Conservation (phyloP, 352 stramenopile genomes). For the Peronospora tabacina region DNA sequence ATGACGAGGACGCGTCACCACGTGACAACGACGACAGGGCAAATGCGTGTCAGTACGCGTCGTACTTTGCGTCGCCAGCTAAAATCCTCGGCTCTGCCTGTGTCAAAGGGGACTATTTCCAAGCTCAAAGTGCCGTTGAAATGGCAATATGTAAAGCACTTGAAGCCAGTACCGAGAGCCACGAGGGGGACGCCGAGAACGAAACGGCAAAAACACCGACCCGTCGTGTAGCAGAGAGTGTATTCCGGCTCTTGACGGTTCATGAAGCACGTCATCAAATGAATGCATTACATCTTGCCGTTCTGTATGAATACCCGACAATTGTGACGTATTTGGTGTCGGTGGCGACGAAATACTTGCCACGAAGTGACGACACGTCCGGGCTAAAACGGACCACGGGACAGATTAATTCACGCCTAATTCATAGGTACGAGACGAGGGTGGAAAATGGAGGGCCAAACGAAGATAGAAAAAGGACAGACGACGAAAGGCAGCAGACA, state of each 20-base stretch:
- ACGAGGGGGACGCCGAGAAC: conserved; percentile 8
- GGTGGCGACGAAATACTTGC: conserved; percentile 41
- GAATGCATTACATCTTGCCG: conserved; percentile 62
- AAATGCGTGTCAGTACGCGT: conserved; percentile 31
- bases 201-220: conserved; percentile 1
- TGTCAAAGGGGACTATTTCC: conserved; percentile 67
- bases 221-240: conserved; percentile 20
- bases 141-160: conserved; percentile 38
- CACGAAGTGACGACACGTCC: conserved; percentile 2
- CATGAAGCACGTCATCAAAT: conserved; percentile 66
- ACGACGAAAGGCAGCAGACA: conserved; percentile 22
- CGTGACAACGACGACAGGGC: conserved; percentile 30
- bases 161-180: conserved; percentile 20
- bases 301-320: conserved; percentile 66
- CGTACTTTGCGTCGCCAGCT: conserved; percentile 52
- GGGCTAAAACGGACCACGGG: conserved; percentile 9
- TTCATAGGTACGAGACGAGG: neutral
- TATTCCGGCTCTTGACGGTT: conserved; percentile 54
- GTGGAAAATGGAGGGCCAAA: conserved; percentile 10
- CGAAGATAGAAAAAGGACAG: conserved; percentile 12
- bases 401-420: conserved; percentile 11
- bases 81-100: conserved; percentile 63
- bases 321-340: conserved; percentile 52
- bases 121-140: conserved; percentile 58
- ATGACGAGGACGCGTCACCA: conserved; percentile 8